Conservation (phyloP, 306 rosid species). For the Lathyrus oleraceus region DNA sequence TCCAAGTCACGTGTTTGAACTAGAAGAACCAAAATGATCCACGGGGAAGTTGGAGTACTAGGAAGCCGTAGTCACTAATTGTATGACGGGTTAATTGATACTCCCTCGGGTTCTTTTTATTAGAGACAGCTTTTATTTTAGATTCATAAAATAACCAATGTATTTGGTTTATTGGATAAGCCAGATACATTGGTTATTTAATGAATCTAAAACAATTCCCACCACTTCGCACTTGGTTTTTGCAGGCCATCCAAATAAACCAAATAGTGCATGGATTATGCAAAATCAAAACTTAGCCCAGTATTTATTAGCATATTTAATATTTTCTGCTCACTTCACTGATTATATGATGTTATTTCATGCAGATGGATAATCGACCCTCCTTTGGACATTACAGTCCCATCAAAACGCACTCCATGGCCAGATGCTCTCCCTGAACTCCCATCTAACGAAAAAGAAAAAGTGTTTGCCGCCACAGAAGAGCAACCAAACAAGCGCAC, state of each 20-base stretch:
- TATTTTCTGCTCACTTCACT: slow-evolving; percentile 14
- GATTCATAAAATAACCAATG: too few species aligned
- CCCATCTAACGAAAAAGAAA: slow-evolving; percentile 60
- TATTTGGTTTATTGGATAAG: too few species aligned
- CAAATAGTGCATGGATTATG: slow-evolving; percentile 23
- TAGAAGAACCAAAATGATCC: slow-evolving; percentile 10
- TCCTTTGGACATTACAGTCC: slow-evolving; percentile 86
- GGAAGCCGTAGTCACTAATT: slow-evolving; percentile 1
- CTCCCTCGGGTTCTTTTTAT: too few species aligned
- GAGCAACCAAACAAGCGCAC: slow-evolving; percentile 57
- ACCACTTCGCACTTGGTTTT: slow-evolving; percentile 4
- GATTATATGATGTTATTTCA: slow-evolving; percentile 25
- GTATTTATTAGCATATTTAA: neutral
- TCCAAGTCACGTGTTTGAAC: slow-evolving; percentile 17
- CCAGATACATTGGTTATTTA: too few species aligned
- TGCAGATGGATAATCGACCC: slow-evolving; percentile 91
- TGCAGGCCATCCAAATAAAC: neutral
- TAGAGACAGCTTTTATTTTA: too few species aligned
- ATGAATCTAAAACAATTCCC: too few species aligned
- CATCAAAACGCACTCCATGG: slow-evolving; percentile 93
- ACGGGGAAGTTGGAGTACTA: neutral
- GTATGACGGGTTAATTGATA: slow-evolving; percentile 13
- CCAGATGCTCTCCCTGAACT: slow-evolving; percentile 97
- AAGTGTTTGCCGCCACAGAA: slow-evolving; percentile 40
- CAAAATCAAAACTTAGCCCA: neutral